Conservation (phyloP, 768 basidiomycete genomes). For the Collybiopsis luxurians region DNA sequence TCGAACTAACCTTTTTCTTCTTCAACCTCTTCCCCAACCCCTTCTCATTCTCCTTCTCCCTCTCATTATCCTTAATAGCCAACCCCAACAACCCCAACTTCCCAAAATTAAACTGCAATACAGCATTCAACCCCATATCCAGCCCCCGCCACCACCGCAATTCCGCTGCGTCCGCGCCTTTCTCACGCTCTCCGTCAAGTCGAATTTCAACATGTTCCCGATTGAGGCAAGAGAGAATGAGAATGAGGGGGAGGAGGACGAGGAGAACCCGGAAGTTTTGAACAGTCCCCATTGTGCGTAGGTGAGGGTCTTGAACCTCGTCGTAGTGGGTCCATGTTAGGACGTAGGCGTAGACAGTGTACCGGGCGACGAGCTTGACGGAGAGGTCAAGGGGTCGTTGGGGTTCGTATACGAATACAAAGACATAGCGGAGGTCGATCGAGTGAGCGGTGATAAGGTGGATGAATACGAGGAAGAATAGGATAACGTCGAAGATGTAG, state of each 20-base stretch:
- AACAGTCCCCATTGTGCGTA: conserved; percentile 94
- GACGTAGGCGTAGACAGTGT: neutral
- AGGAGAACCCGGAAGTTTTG: conserved; percentile 77
- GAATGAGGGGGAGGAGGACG: conserved; percentile 19
- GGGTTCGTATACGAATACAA: neutral
- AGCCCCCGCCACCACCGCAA: neutral
- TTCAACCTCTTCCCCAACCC: conserved; percentile 70
- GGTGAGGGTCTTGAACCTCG: conserved; percentile 75
- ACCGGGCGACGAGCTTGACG: neutral
- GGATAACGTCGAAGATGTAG: neutral
- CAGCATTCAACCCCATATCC: neutral
- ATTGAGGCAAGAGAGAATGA: conserved; percentile 11
- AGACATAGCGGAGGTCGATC: neutral
- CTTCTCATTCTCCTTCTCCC: neutral
- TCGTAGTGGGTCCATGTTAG: conserved; percentile 27
- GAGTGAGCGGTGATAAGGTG: neutral
- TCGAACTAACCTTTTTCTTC: conserved; percentile 55
- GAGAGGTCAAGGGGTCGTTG: neutral
- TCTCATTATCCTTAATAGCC: neutral
- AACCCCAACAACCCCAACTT: neutral
- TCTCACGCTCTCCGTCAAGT: conserved; percentile 86
- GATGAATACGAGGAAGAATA: neutral
- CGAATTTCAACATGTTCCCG: conserved; percentile 84
- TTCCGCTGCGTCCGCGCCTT: conserved; percentile 32
- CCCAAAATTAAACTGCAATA: neutral